A percentile compares a stretch with the other conserved stretches of the same genome.
phyloP scores from a whole-genome alignment of 106 monocot genomes.

The Amphibolis antarctica region DNA sequence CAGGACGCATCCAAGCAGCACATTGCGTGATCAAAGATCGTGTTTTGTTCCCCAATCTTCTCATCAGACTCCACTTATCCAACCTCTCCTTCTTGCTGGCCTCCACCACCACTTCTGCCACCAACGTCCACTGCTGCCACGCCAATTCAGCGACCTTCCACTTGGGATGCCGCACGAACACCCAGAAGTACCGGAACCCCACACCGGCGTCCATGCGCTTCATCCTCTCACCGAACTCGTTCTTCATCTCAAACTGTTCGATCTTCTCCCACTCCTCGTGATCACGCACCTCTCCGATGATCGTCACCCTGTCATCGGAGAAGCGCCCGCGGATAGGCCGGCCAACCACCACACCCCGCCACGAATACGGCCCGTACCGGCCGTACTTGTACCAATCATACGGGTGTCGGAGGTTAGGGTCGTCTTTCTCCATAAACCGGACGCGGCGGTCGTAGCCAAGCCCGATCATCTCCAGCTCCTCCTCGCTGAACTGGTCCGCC shows the following conservation, averaged over 20 bases:
- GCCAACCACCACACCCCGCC: constrained; percentile 89
- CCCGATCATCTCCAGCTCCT: constrained; percentile 83
- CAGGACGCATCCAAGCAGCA: constrained; percentile 84
- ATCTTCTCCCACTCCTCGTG: constrained; percentile 84
- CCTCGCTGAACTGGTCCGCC: constrained; percentile 71
- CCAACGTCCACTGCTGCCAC: constrained; percentile 93
- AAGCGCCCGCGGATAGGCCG: constrained; percentile 89
- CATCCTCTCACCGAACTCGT: constrained; percentile 42
- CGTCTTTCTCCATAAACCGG: constrained; percentile 67
- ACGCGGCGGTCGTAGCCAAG: constrained; percentile 91
- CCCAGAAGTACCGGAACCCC: constrained; percentile 69
- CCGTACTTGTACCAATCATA: constrained; percentile 97
- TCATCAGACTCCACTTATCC: constrained; percentile 96
- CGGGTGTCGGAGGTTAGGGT: constrained; percentile 80
- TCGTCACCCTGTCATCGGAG: constrained; percentile 70
- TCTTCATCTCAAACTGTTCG: constrained; percentile 74
- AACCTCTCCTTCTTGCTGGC: constrained; percentile 33
- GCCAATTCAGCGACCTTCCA: constrained; percentile 53
- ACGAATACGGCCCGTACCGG: constrained; percentile 73
- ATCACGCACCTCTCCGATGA: constrained; percentile 46
- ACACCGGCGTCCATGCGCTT: constrained; percentile 22
- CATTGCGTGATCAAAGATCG: constrained; percentile 68
- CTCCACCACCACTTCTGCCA: constrained; percentile 58
- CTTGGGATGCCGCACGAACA: constrained; percentile 87
- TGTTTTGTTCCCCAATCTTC: constrained; percentile 55